Base-by-base conservation (phyloP, 176 grass and related monocot genomes). In the Oryza officinalis region DNA sequence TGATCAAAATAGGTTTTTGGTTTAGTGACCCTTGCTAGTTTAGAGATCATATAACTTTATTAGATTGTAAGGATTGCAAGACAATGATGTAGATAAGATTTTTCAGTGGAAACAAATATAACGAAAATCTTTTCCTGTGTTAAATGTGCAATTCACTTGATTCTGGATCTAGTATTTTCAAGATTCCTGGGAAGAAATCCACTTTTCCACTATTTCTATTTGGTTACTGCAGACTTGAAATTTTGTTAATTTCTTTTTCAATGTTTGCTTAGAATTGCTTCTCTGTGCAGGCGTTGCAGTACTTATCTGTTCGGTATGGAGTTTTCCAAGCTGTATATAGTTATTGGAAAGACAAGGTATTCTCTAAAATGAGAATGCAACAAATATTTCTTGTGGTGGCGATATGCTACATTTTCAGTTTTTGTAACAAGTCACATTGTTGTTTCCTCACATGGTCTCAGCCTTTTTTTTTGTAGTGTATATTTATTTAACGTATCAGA, bases 281-380 rank as follows among this genome's bases (percentile, higher is more conserved):
- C 37, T 82, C 26, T 75, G 0, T 83, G 28, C 90, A 99, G 96
- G 91, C 91, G 85, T 89, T 96, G 83, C 91, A 94, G 67, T 92
- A 87, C 65, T 71, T 89, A 43, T 94, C 89, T 83, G 85, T 99
- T 80, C 80, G 89, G 43, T 84, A 88, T 82, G 83, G 81, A 6
- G 52, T 96, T 86, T 87, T 92, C 76, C 91, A 96, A 44, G 91
- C 91, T 85, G 87, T 99, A 94, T 99, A 94, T 94, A 96, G 87
- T 74, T 96, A 90, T 79, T 99, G 96, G 96, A 96, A 92, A 90
- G 74, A 83, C 44, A 99, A 99, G 96, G 96, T 99, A 96, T 71
- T 7, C 38, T 76, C 61, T 17, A 84, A 67, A 27, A 41, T 20
- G 15, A 40, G 54, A 78, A 57, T 47, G 18, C 8, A 82, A 13